Conservation (phyloP, 2,329 filamentous ascomycete genomes). For the Sclerotinia glacialis region DNA sequence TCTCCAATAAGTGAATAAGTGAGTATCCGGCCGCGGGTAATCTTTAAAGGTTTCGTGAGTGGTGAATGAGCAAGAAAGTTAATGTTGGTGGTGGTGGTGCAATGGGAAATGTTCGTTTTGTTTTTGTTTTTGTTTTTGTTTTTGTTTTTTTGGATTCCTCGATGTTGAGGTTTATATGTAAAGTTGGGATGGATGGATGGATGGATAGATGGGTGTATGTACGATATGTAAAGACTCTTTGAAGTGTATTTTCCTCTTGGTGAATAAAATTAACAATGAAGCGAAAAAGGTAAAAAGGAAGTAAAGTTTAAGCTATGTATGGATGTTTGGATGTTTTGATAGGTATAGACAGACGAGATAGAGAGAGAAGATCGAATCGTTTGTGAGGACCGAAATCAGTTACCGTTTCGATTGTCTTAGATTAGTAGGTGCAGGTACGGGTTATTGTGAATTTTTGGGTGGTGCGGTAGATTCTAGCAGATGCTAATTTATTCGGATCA, state of each 20-base stretch:
- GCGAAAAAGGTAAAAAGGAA: background rate
- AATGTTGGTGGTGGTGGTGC: background rate
- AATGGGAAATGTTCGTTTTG: background rate
- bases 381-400: background rate
- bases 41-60: background rate
- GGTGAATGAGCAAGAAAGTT: background rate
- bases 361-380: background rate
- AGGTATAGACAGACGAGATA: background rate
- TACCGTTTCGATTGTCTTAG: slow-evolving; percentile 1
- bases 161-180: background rate
- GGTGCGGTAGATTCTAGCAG: background rate
- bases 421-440: background rate
- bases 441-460: background rate
- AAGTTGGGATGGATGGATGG: background rate
- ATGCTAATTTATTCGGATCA: slow-evolving; percentile 5
- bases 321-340: too few relatives aligned
- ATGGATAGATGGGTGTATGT: background rate
- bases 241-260: background rate
- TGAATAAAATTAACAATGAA: background rate
- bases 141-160: background rate
- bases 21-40: background rate
- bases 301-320: background rate
- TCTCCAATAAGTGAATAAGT: background rate
- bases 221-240: slow-evolving; percentile 1
- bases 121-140: too few relatives aligned